Conservation (phyloP, 2,329 filamentous ascomycete genomes). For the Chaetomiaceae sp. region DNA sequence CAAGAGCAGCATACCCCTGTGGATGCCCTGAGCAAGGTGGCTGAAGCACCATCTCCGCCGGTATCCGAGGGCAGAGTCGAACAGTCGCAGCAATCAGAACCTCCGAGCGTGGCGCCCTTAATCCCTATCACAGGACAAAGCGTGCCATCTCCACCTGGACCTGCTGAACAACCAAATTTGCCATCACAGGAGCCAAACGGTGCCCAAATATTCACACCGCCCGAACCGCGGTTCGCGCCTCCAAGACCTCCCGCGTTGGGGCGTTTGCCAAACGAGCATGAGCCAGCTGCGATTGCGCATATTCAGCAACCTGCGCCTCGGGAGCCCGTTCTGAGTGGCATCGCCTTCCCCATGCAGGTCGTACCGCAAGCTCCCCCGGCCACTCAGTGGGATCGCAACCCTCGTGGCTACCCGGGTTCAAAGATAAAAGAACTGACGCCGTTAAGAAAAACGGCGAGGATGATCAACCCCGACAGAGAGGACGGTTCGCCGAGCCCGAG, state of each 20-base stretch:
- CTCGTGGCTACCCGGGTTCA: not conserved
- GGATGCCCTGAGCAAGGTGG: not conserved
- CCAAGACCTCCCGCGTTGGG: not conserved
- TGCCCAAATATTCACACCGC: not conserved
- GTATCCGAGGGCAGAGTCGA: not conserved
- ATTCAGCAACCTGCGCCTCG: not conserved
- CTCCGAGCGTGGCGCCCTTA: not conserved
- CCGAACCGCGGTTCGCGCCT: not conserved
- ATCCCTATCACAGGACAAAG: not conserved
- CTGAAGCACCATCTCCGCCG: not conserved
- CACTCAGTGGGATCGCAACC: not conserved
- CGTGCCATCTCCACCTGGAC: not conserved
- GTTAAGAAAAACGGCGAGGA: conserved; percentile 19
- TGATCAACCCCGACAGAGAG: conserved; percentile 15
- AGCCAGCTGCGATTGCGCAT: not conserved
- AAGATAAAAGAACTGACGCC: not conserved
- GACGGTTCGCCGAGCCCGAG: not conserved
- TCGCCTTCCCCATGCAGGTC: not conserved
- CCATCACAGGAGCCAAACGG: not conserved
- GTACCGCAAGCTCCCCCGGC: not conserved
- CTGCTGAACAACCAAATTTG: not conserved
- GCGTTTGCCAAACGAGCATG: not conserved
- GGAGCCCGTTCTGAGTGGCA: not conserved
- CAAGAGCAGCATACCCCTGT: not conserved
- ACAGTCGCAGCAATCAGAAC: not conserved